Percentiles rank a stretch among this genome's conserved stretches.
Conservation (phyloP, 108 stramenopile genomes). For the Aurantiochytrium sp. region DNA sequence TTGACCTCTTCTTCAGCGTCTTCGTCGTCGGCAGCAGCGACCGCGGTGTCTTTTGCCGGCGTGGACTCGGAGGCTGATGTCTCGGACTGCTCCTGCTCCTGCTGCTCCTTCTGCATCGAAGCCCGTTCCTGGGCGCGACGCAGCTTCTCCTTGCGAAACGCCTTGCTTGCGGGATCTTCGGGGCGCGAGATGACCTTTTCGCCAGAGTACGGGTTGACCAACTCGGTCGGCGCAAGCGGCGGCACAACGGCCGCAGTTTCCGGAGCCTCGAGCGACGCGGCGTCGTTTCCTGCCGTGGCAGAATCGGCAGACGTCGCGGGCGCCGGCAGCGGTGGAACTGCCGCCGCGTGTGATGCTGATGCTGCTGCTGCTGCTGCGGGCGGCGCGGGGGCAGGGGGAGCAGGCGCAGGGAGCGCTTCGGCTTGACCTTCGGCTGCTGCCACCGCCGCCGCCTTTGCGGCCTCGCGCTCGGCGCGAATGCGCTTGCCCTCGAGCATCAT, state of each 20-base stretch:
- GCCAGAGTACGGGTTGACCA: not conserved
- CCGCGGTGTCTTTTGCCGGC: too few relatives aligned
- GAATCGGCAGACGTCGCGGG: too few relatives aligned
- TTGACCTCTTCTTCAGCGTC: not conserved
- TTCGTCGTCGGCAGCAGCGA: not conserved
- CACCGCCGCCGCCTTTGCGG: not conserved
- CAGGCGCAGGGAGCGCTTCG: not conserved
- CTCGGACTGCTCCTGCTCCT: too few relatives aligned
- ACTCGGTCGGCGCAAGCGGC: not conserved
- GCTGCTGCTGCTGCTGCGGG: not conserved
- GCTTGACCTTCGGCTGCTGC: not conserved
- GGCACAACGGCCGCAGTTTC: not conserved
- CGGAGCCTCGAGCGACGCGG: too few relatives aligned
- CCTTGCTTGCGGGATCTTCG: constrained; percentile 11
- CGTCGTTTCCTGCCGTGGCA: too few relatives aligned
- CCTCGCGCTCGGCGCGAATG: constrained; percentile 27
- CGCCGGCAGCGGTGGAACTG: not conserved
- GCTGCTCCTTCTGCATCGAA: not conserved
- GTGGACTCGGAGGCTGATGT: too few relatives aligned
- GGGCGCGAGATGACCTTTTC: not conserved
- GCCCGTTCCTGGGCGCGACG: not conserved
- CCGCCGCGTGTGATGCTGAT: too few relatives aligned
- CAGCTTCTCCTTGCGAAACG: not conserved
- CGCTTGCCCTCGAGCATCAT: constrained; percentile 31
- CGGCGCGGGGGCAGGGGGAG: not conserved